These are phyloP conservation scores for Magnolia kwangsiensis DNA, from an alignment of 164 flowering plant genomes.

Conservation along the genomic window DNA sequence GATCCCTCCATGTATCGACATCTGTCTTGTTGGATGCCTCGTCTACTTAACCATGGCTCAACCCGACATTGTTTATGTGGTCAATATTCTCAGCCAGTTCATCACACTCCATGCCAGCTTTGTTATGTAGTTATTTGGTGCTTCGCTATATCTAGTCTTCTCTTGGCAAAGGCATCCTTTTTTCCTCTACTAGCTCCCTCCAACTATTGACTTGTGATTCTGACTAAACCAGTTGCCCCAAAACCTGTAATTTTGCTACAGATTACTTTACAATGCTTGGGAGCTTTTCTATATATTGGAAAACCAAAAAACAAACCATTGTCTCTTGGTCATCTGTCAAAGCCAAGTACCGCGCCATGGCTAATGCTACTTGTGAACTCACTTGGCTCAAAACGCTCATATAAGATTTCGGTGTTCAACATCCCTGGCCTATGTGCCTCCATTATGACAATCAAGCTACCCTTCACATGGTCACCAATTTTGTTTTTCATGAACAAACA, in stretches of 20 bases:
- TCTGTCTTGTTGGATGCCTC: background rate
- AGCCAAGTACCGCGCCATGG: too few relatives aligned
- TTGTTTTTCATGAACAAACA: background rate
- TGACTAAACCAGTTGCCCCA: background rate
- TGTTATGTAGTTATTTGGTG: background rate
- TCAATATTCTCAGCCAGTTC: background rate
- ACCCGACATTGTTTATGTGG: background rate
- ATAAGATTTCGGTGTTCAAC: background rate
- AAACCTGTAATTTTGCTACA: background rate
- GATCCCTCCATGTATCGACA: background rate
- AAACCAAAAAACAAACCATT: too few relatives aligned
- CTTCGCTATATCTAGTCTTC: background rate
- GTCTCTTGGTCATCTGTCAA: too few relatives aligned
- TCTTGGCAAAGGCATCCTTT: background rate
- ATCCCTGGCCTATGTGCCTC: background rate
- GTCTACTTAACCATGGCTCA: background rate
- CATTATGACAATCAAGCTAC: background rate
- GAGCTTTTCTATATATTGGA: background rate
- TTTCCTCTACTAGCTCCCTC: background rate
- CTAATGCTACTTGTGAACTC: too few relatives aligned
- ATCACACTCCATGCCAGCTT: background rate
- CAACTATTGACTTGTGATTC: background rate
- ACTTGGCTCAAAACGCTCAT: too few relatives aligned
- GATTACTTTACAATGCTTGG: background rate
- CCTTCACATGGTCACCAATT: background rate